Evolutionary conservation across 176 grass and related monocot genomes (phyloP).

Genomic region (Panicum miliaceum): DNA sequence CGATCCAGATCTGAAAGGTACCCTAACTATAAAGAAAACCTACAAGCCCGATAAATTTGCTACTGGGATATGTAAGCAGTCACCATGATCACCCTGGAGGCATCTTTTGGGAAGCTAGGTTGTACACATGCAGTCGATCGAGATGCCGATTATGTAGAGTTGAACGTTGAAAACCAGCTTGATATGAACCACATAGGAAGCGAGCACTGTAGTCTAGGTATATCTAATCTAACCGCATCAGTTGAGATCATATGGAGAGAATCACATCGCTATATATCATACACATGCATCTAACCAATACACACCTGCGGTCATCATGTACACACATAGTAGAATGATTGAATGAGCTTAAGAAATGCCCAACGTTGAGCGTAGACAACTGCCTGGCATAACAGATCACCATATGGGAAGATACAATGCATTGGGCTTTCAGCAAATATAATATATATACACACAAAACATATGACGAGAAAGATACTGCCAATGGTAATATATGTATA

Average conservation of each 20-base stretch:
- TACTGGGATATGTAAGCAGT: neutral
- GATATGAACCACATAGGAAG: neutral
- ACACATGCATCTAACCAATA: neutral
- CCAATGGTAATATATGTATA: neutral
- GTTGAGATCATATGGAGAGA: neutral
- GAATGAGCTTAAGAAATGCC: neutral
- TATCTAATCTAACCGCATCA: neutral
- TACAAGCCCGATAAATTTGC: neutral
- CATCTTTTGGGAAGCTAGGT: neutral
- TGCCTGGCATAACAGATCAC: neutral
- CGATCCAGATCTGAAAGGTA: neutral
- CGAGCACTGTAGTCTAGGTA: neutral
- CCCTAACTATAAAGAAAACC: neutral
- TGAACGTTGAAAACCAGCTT: slow-evolving; percentile 4
- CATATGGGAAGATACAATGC: neutral
- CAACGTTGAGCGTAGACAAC: neutral
- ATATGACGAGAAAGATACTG: neutral
- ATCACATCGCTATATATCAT: neutral
- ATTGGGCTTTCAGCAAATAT: neutral
- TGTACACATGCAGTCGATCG: slow-evolving; percentile 5
- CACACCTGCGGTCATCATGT: neutral
- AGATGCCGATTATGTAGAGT: neutral
- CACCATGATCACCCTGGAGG: neutral
- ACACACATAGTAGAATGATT: too few relatives aligned
- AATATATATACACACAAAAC: neutral